phyloP scores from a whole-genome alignment of 176 grass and related monocot species.

The Melocanna baccifera region DNA sequence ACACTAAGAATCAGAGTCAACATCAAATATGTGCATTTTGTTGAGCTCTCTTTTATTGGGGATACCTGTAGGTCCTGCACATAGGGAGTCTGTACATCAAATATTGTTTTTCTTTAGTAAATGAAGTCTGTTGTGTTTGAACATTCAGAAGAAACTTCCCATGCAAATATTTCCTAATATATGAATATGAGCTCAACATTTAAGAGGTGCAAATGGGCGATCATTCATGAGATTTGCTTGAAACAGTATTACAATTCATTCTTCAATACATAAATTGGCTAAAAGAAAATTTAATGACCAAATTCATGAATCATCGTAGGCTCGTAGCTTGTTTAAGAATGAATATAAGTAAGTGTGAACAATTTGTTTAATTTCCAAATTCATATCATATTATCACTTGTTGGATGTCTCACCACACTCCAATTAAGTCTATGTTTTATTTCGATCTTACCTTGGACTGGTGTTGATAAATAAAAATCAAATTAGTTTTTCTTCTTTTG shows the following conservation, averaged over 20 bases:
- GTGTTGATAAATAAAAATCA: background rate
- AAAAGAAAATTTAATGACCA: background rate
- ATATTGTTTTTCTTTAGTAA: too few species aligned
- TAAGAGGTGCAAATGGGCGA: background rate
- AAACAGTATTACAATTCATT: background rate
- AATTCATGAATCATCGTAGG: background rate
- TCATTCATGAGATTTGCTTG: background rate
- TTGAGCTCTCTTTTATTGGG: background rate
- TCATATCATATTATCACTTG: too few species aligned
- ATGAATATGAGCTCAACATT: background rate
- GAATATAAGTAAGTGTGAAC: background rate
- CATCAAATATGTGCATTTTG: background rate
- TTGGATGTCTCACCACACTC: background rate
- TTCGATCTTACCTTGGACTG: background rate
- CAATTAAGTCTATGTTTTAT: background rate
- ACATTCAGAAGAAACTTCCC: background rate
- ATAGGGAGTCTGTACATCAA: too few species aligned
- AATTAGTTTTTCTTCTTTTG: background rate
- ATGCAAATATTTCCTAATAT: background rate
- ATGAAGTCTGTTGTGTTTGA: background rate
- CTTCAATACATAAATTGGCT: background rate
- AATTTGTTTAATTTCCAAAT: too few species aligned
- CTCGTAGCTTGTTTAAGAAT: background rate
- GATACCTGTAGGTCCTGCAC: background rate
- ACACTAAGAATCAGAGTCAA: constrained; percentile 1